A percentile compares a stretch with the other conserved stretches of the same genome.
Conservation (phyloP, 306 rosid species). For the Castanospermum australe region DNA sequence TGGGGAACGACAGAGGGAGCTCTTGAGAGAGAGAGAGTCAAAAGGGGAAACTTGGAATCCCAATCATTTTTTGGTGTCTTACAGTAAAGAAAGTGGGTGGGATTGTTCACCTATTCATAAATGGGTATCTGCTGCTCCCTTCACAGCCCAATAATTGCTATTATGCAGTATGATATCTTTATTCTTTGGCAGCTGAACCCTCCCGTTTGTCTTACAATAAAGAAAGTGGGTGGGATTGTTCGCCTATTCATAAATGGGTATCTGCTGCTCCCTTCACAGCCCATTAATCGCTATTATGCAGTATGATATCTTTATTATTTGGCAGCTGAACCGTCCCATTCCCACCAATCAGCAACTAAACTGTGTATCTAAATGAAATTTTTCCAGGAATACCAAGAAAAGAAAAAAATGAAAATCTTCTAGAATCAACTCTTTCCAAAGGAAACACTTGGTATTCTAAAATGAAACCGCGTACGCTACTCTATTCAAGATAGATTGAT, state of each 20-base stretch:
- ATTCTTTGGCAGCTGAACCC: not conserved
- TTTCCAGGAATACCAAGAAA: too few relatives aligned
- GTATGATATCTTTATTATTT: not conserved
- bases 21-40: slow-evolving; percentile 51
- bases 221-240: slow-evolving; percentile 63
- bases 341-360: not conserved
- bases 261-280: slow-evolving; percentile 50
- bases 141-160: slow-evolving; percentile 28
- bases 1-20: slow-evolving; percentile 74
- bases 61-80: slow-evolving; percentile 61
- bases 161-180: not conserved
- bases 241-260: slow-evolving; percentile 52
- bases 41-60: slow-evolving; percentile 72
- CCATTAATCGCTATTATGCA: not conserved
- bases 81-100: slow-evolving; percentile 74
- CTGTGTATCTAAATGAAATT: too few relatives aligned
- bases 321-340: not conserved
- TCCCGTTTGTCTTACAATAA: slow-evolving; percentile 30
- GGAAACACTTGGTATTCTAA: too few relatives aligned
- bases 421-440: too few relatives aligned
- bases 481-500: too few relatives aligned
- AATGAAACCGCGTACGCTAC: too few relatives aligned
- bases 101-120: slow-evolving; percentile 65
- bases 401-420: too few relatives aligned
- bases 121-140: slow-evolving; percentile 64